Evolutionary conservation across 441 rosid genomes (phyloP), one percentile per base, ranked within the genome.

Genomic region (Theobroma grandiflorum): DNA sequence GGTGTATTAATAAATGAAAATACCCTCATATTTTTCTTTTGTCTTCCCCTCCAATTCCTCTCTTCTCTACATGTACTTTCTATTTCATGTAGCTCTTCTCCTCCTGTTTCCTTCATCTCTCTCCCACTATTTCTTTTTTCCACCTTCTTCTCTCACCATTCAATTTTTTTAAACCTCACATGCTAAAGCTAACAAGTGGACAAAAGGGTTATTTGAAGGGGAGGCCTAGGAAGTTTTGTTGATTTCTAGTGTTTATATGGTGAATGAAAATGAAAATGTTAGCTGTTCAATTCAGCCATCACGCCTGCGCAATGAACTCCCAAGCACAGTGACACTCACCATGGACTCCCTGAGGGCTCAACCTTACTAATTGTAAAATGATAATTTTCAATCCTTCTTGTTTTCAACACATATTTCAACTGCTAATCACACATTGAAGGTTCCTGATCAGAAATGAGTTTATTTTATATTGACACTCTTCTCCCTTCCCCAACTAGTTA

Each of bases 331-430:
- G 16, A 3, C 16, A 49, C 12, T 49, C 20, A 52, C 6, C 8
- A 16, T 16, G 6, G 20, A 52, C 20, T 52, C 20, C 58, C 20
- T 57, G 57, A 1, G 55, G 4, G 55, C n/a, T 42, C 22, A 9
- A 20, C 45, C 69, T 35, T 38, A 20, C n/a, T 11, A 33, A n/a
- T 31, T 40, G 5, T 9, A 61, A 12, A 61, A 26, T 37, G 8
- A 64, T 37, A 74, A 73, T 42, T 9, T 40, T 26, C 66, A 31
- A n/a, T 79, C 64, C 37, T 33, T 59, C 43, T 52, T 71, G 38
- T 50, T 64, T n/a, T 31, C n/a, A 40, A 55, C 43, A 16, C 45
- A 20, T 49, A 4, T 14, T 18, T 53, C 35, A 65, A 31, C 11
- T 22, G 42, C 52, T 10, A 67, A 42, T 0, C n/a, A 50, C 61